Conservation (phyloP, 1,139 yeast genomes). For the Suhomyces wounanorum region DNA sequence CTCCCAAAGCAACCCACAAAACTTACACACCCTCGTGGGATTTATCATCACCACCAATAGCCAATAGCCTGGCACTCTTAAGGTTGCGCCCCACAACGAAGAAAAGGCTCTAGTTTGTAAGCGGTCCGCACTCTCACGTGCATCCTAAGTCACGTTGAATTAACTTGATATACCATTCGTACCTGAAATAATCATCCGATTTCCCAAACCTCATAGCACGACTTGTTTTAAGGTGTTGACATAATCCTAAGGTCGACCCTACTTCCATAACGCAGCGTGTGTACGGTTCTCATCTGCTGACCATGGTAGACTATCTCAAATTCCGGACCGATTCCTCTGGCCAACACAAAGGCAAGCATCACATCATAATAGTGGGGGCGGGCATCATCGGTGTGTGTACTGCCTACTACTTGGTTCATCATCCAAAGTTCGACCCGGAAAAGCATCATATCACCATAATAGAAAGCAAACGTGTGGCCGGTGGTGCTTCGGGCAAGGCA, state of each 20-base stretch:
- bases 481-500: conserved; percentile 97
- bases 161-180: background rate
- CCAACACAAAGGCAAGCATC: conserved; percentile 60
- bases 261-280: background rate
- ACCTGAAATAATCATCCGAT: conserved; percentile 12
- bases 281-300: background rate
- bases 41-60: background rate
- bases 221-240: background rate
- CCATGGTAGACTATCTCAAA: conserved; percentile 40
- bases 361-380: conserved; percentile 82
- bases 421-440: conserved; percentile 72
- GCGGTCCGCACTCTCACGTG: conserved; percentile 2
- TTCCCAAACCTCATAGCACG: conserved; percentile 2
- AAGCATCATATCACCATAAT: conserved; percentile 83
- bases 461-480: conserved; percentile 91
- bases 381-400: conserved; percentile 96
- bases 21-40: background rate
- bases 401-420: conserved; percentile 84
- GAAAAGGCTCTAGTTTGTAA: background rate
- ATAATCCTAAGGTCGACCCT: background rate
- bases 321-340: conserved; percentile 53
- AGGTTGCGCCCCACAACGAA: background rate
- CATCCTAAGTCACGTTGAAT: conserved; percentile 2
- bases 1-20: background rate
- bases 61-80: background rate